Conservation (phyloP, 75 land plant species). For the Chamaecyparis obtusa region DNA sequence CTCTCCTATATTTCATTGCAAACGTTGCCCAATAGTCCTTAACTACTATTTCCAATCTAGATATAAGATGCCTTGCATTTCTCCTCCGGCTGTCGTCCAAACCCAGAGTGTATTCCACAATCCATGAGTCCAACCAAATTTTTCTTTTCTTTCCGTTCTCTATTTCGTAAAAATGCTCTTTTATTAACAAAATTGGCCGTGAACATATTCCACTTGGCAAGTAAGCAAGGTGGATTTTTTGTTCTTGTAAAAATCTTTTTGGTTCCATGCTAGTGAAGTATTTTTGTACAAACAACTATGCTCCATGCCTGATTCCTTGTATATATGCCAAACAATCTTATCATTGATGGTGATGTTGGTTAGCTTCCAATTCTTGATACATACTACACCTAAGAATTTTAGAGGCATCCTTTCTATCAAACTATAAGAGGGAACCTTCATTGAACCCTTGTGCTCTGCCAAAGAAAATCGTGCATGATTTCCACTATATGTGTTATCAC, state of each 20-base stretch:
- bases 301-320: neutral
- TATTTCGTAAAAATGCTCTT: neutral
- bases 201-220: neutral
- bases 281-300: neutral
- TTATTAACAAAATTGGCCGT: neutral
- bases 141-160: neutral
- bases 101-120: neutral
- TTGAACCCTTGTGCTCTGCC: neutral
- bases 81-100: neutral
- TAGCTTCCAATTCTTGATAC: neutral
- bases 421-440: too few relatives aligned
- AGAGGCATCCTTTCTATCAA: neutral
- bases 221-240: neutral
- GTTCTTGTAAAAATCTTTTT: too few relatives aligned
- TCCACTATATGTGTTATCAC: neutral
- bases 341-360: neutral
- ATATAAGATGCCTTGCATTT: neutral
- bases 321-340: neutral
- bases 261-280: neutral
- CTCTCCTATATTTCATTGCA: neutral
- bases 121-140: neutral
- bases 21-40: neutral
- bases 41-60: neutral
- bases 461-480: neutral
- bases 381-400: too few relatives aligned